phyloP scores from a whole-genome alignment of 106 monocot genomes.

The Acorus calamus region DNA sequence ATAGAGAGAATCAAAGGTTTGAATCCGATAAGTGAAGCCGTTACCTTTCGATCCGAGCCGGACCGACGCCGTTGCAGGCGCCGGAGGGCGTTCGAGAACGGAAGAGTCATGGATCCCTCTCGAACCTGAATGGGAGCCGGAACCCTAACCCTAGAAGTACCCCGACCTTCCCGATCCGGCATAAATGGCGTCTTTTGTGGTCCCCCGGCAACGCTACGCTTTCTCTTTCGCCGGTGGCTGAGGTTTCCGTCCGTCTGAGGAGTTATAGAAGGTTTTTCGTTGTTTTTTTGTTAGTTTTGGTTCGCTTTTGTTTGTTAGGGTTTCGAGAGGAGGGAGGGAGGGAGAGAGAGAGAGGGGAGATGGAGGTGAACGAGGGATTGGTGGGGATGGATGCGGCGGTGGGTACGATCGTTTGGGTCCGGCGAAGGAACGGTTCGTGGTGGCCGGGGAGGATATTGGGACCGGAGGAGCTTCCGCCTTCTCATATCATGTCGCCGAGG shows the following conservation, averaged over 20 bases:
- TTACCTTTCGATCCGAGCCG: no score
- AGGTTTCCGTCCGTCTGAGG: not conserved
- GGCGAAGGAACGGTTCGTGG: conserved; percentile 90
- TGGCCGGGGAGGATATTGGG: conserved; percentile 96
- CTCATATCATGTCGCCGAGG: conserved; percentile 86
- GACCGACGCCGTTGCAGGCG: no score
- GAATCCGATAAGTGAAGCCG: no score
- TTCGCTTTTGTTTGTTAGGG: not conserved
- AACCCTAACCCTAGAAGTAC: no score
- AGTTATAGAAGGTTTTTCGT: no score
- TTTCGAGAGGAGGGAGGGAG: conserved; percentile 1
- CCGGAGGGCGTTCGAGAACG: no score
- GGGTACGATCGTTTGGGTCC: conserved; percentile 85
- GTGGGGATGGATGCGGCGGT: conserved; percentile 22
- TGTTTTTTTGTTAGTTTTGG: no score
- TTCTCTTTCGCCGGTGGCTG: conserved; percentile 23
- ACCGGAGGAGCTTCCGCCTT: conserved; percentile 69
- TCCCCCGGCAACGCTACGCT: not conserved
- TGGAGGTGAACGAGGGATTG: conserved; percentile 16
- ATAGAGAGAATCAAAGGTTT: no score
- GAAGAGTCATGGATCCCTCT: no score
- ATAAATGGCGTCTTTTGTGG: no score
- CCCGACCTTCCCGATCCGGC: no score
- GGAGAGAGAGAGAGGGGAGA: conserved; percentile 18
- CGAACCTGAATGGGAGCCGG: no score